A percentile compares a stretch with the other conserved stretches of the same genome.
Evolutionary conservation across 345 rosid species (phyloP).

Genomic region (Boechera retrofracta): DNA sequence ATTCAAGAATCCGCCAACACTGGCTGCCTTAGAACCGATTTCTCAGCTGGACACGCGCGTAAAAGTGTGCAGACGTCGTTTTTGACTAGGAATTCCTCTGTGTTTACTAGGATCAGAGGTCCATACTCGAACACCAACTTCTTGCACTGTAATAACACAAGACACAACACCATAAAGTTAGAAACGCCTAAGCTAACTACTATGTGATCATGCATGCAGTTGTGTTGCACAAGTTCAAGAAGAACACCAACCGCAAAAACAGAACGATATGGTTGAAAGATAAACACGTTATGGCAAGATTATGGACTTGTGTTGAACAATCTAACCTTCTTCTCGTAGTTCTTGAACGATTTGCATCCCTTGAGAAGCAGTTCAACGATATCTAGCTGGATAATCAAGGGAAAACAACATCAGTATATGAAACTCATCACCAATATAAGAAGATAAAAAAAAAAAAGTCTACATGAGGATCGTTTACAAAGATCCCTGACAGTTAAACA

Average conservation of each 20-base stretch:
- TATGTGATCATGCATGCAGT: background rate
- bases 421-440: background rate
- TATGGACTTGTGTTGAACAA: constrained; percentile 5
- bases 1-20: constrained; percentile 41
- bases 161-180: constrained; percentile 11
- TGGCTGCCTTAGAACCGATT: constrained; percentile 21
- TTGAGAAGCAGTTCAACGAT: constrained; percentile 77
- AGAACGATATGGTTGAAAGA: background rate
- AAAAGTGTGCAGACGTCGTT: constrained; percentile 78
- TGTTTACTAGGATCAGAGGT: constrained; percentile 72
- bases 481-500: background rate
- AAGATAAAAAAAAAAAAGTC: background rate
- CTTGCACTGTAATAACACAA: constrained; percentile 67
- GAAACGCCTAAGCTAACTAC: background rate
- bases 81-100: constrained; percentile 80
- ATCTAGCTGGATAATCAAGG: constrained; percentile 51
- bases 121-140: constrained; percentile 84
- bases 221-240: background rate
- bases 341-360: constrained; percentile 77
- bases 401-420: constrained; percentile 22
- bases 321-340: constrained; percentile 66
- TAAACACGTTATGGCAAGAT: background rate
- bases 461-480: background rate
- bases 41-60: constrained; percentile 63
- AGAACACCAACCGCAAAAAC: constrained; percentile 1